phyloP scores from a whole-genome alignment of 2,329 filamentous ascomycete species.

The Trichoderma sp. region DNA sequence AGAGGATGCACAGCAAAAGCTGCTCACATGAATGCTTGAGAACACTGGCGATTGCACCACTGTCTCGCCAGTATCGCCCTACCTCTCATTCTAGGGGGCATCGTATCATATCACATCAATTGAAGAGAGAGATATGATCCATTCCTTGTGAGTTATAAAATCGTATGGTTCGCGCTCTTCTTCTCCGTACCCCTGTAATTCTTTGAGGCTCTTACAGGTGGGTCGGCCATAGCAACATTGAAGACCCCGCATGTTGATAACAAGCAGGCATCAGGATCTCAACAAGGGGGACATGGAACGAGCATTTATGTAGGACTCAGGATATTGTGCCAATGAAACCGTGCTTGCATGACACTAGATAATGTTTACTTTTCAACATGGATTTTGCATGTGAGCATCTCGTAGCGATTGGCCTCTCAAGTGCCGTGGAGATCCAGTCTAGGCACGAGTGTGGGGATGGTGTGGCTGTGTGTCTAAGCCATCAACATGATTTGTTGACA shows the following conservation, averaged over 20 bases:
- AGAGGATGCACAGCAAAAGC: background rate
- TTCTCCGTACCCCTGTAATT: background rate
- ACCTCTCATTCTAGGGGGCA: background rate
- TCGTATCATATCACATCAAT: background rate
- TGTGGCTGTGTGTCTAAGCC: conserved; percentile 12
- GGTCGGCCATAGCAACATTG: background rate
- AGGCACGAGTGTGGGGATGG: background rate
- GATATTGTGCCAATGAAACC: background rate
- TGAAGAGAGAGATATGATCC: background rate
- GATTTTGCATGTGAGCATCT: background rate
- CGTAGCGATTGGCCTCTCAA: background rate
- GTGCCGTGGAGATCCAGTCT: background rate
- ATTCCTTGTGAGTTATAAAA: fast-evolving
- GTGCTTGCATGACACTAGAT: background rate
- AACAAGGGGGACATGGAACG: background rate
- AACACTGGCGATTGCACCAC: background rate
- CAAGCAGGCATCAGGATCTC: background rate
- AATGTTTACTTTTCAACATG: background rate
- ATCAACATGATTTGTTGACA: background rate
- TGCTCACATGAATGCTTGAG: background rate
- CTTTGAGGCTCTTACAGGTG: background rate
- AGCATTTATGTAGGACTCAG: background rate
- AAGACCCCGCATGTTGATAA: background rate
- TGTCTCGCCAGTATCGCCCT: fast-evolving
- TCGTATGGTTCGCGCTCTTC: background rate